Evolutionary conservation across 345 rosid species (phyloP).

Genomic region (Jatropha curcas): DNA sequence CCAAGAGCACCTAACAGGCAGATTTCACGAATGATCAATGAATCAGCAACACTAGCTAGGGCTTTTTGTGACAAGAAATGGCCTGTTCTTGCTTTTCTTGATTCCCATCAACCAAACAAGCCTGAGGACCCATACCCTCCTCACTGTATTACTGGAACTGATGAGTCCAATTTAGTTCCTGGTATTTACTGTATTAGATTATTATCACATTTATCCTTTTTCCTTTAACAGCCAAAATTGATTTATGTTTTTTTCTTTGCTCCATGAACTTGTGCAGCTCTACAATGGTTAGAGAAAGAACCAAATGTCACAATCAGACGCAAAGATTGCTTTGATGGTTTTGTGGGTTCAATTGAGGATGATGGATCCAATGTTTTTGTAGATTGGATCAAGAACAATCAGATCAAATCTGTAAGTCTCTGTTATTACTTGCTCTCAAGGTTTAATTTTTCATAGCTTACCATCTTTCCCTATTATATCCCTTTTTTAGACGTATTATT

Average conservation of each 20-base stretch:
- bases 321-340: slow-evolving; percentile 84
- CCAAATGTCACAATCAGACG: slow-evolving; percentile 56
- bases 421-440: neutral
- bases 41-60: slow-evolving; percentile 55
- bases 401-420: slow-evolving; percentile 62
- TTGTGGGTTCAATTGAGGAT: slow-evolving; percentile 73
- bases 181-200: slow-evolving; percentile 38
- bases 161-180: slow-evolving; percentile 75
- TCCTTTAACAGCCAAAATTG: neutral
- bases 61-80: slow-evolving; percentile 61
- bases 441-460: neutral
- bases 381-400: slow-evolving; percentile 67
- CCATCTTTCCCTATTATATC: neutral
- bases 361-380: slow-evolving; percentile 81
- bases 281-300: slow-evolving; percentile 74
- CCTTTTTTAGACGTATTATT: no score
- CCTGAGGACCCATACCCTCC: slow-evolving; percentile 84
- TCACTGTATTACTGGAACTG: slow-evolving; percentile 78
- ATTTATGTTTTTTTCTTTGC: neutral
- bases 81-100: slow-evolving; percentile 85
- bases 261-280: slow-evolving; percentile 38
- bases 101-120: slow-evolving; percentile 76
- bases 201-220: neutral
- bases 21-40: slow-evolving; percentile 73
- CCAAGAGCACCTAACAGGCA: slow-evolving; percentile 60